Evolutionary conservation across 2,329 filamentous ascomycete genomes (phyloP).

Genomic region (Sphaerulina populicola): DNA sequence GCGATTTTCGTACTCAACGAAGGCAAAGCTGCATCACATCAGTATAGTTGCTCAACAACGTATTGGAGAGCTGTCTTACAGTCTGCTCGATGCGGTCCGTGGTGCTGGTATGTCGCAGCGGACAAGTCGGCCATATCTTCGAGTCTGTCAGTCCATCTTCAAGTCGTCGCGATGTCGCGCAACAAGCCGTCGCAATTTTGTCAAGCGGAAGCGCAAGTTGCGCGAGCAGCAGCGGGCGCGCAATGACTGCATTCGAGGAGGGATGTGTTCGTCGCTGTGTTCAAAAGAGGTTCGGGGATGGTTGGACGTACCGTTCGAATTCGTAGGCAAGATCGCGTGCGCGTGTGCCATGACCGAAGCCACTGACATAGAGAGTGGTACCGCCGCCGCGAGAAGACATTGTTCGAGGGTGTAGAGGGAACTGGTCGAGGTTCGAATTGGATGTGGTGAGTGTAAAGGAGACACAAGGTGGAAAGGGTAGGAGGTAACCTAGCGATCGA

Average conservation of each 20-base stretch:
- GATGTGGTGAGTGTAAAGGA: conserved; percentile 7
- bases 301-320: conserved; percentile 96
- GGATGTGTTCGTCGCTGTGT: neutral
- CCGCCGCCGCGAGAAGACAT: conserved; percentile 90
- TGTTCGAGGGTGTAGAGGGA: conserved; percentile 13
- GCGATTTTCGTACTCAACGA: conserved; percentile 97
- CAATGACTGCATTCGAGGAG: neutral
- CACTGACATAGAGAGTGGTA: conserved; percentile 94
- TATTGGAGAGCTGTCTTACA: conserved; percentile 56
- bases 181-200: neutral
- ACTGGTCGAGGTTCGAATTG: conserved; percentile 1
- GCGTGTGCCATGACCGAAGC: conserved; percentile 97
- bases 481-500: neutral
- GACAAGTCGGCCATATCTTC: conserved; percentile 90
- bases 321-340: conserved; percentile 99
- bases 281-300: neutral
- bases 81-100: conserved; percentile 81
- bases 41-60: conserved; percentile 21
- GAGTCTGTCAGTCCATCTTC: conserved; percentile 38
- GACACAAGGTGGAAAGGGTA: neutral
- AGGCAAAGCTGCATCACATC: conserved; percentile 66
- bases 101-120: conserved; percentile 97
- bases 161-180: neutral
- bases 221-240: neutral
- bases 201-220: neutral